Evolutionary conservation across 2,329 filamentous ascomycete species (phyloP), one percentile per base, ranked within the genome.

Genomic region (Sordariomycetes sp.): DNA sequence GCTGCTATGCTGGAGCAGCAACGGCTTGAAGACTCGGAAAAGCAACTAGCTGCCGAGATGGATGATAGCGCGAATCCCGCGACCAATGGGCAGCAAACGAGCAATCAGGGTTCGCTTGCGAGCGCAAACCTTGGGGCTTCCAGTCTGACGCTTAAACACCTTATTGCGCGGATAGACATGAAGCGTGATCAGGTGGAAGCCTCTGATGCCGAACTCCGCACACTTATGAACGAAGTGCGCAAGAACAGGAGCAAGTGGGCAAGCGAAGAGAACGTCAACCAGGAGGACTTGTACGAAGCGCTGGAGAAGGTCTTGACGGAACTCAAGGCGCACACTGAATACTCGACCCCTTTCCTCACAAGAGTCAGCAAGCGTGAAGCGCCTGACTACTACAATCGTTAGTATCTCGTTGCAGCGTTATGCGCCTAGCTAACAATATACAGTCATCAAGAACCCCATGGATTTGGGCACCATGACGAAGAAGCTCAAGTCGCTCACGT

Each of bases 221-320:
- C 82, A 32, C 65, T 98, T 38, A 94, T 98, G 74, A 95, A 92
- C 48, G 92, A 98, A 58, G 92, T 98, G 14, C 78, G 92, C 43
- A 98, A 96, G 59, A 96, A 96, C 48, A 74, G 92, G 49, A 96
- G 90, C 59, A 98, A 98, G 62, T 98, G 92, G 92, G 90, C 92
- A 4, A 96, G 84, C 55, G 92, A 96, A 58, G 92, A 98, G 47
- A 92, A 93, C 46, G 82, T 98, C 41, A 90, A 92, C 39, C 92
- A 98, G 59, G 92, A 98, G 58, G 92, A 98, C 59, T 70, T 98
- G 6, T 98, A 98, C 54, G 92, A 98, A 63, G 86, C 92, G 9
- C 71, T 92, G 11, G 92, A 98, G 57, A 96, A 96, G 63, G 92
- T 98, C 34, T 70, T 98, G 50, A 94, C 88, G 51, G 90, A 96